Conservation (phyloP, 2,329 filamentous ascomycete species). For the Colletotrichum destructivum region DNA sequence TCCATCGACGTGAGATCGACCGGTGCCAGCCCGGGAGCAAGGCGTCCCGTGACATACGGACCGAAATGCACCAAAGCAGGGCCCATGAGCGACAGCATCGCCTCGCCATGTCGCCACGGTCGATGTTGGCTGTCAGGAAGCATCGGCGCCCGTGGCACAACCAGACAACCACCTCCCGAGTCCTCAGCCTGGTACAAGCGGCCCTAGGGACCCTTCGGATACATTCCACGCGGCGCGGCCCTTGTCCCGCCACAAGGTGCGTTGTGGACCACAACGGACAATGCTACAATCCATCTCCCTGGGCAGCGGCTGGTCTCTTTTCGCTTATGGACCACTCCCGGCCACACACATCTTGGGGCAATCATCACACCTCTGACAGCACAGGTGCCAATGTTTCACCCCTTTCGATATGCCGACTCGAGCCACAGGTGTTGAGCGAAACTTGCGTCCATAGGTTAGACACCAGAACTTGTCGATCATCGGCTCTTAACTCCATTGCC, state of each 20-base stretch:
- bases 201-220: constrained; percentile 24
- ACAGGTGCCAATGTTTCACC: neutral
- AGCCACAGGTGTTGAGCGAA: neutral
- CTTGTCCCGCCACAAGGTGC: constrained; percentile 20
- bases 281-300: constrained; percentile 10
- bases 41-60: constrained; percentile 31
- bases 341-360: too few relatives aligned
- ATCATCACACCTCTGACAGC: neutral
- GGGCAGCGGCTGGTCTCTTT: neutral
- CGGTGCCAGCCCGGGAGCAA: constrained; percentile 23
- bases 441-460: neutral
- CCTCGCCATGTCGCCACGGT: neutral
- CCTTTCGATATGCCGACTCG: neutral
- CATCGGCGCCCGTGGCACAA: constrained; percentile 2
- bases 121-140: neutral
- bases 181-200: neutral
- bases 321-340: constrained; percentile 17
- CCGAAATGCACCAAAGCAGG: constrained; percentile 25
- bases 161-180: neutral
- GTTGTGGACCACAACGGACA: neutral
- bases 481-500: neutral
- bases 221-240: constrained; percentile 30
- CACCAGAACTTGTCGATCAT: constrained; percentile 1
- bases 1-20: constrained; percentile 23
- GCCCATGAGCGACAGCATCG: constrained; percentile 13